Conservation (phyloP, 345 rosid genomes). For the Draba incana region DNA sequence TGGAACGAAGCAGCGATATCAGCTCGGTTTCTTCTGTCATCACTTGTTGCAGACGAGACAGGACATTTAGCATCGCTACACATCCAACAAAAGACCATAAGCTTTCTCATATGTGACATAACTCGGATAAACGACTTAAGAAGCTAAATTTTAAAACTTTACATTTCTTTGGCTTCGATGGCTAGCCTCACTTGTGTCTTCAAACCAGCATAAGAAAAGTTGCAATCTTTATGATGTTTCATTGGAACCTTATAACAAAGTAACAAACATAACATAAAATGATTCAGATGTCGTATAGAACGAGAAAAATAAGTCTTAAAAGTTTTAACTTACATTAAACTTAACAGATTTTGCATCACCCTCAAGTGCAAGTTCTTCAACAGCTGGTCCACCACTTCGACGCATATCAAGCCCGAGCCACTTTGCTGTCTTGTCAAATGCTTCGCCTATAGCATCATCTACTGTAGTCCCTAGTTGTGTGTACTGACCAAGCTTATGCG, state of each 20-base stretch:
- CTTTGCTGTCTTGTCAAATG: conserved; percentile 93
- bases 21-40: conserved; percentile 81
- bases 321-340: conserved; percentile 60
- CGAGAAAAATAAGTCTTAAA: neutral
- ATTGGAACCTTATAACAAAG: conserved; percentile 64
- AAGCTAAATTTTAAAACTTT: conserved; percentile 34
- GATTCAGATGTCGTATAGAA: neutral
- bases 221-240: conserved; percentile 91
- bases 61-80: conserved; percentile 71
- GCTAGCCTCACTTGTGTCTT: conserved; percentile 96
- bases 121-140: conserved; percentile 19
- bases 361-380: conserved; percentile 87
- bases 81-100: conserved; percentile 27
- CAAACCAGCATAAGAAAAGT: conserved; percentile 94
- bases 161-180: conserved; percentile 85
- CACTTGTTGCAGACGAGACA: conserved; percentile 62
- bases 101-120: conserved; percentile 6
- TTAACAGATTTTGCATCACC: conserved; percentile 79
- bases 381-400: conserved; percentile 93
- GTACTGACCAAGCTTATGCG: conserved; percentile 85
- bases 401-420: conserved; percentile 97
- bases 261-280: neutral
- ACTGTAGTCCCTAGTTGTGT: conserved; percentile 89
- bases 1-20: conserved; percentile 97
- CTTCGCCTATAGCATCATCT: conserved; percentile 98